phyloP scores from a whole-genome alignment of 192 early-diverging fungal genomes.

The Coemansia sp. region DNA sequence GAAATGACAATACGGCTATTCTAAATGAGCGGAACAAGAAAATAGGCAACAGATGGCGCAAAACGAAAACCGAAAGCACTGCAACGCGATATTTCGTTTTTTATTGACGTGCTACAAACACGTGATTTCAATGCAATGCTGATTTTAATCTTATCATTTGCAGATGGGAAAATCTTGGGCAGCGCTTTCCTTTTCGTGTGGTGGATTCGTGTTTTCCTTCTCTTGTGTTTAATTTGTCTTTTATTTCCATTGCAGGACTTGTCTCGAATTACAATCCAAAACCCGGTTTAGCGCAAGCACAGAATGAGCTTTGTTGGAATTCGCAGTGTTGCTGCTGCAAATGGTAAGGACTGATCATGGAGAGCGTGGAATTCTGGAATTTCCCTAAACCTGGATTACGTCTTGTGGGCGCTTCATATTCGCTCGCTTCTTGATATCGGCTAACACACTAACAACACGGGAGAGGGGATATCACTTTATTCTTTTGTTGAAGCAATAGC shows the following conservation, averaged over 20 bases:
- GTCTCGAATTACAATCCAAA: not conserved
- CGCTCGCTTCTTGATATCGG: not conserved
- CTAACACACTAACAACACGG: constrained; percentile 3
- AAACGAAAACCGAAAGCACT: too few species aligned
- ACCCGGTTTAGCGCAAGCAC: not conserved
- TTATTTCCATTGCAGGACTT: not conserved
- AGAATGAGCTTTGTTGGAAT: constrained; percentile 37
- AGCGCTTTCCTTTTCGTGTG: too few species aligned
- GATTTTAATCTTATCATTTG: too few species aligned
- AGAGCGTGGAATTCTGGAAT: too few species aligned
- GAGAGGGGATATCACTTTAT: not conserved
- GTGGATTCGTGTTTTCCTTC: too few species aligned
- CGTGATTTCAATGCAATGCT: not conserved
- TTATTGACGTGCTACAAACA: too few species aligned
- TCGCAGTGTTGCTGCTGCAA: constrained; percentile 15
- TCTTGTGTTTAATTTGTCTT: not conserved
- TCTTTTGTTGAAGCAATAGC: constrained; percentile 6
- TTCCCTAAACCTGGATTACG: too few species aligned
- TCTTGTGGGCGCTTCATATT: not conserved
- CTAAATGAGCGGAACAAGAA: not conserved
- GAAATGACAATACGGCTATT: not conserved
- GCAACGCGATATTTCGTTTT: too few species aligned
- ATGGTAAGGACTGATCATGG: constrained; percentile 16
- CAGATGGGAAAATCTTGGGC: too few species aligned
- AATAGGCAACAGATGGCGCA: not conserved